Evolutionary conservation across 768 basidiomycete species (phyloP), one percentile per base, ranked within the genome.

Genomic region (Podaxis mareebaensis): DNA sequence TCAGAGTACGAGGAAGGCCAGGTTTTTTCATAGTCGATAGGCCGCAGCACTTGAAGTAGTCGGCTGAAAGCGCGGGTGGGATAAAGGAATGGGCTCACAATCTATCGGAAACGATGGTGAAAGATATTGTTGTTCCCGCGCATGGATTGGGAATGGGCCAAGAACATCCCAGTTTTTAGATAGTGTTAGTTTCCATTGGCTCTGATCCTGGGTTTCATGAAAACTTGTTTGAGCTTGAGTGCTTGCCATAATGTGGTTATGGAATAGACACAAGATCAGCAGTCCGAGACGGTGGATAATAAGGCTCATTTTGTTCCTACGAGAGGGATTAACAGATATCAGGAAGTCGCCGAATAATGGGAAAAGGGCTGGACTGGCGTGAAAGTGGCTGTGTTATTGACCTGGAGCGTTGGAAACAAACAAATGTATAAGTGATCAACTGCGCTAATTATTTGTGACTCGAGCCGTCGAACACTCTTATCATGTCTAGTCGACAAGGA

Each of bases 91-190:
- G 22, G 28, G 53, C 77, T 77, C 73, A 91, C 91, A 72, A 65
- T 89, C 77, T 15, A 92, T 67, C 7, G 91, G 91, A 68, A 85
- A 92, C 10, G 89, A 82, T 3, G 93, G 92, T 1, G 89, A 89
- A n/a, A 94, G 73, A 68, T 85, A 88, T 60, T 93, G 88, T 54
- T 94, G 93, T 66, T 94, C 93, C 68, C 92, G 81, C 11, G 92
- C 92, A 63, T 92, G 90, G 36, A 91, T 83, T 2, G 92, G 92
- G 72, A 94, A 94, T 0, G 92, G 93, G 0, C 92, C 93, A 12
- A 95, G 82, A 11, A 91, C 84, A 72, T 80, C 75, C 80, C 81
- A 82, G 4, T 67, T 58, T 22, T 60, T 68, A 22, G 70, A 69
- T 11, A 78, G 49, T 10, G 73, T 54, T 20, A 75, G 53, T 38